Evolutionary conservation across 2,329 filamentous ascomycete genomes (phyloP).

Genomic region (Aspergillus persii): DNA sequence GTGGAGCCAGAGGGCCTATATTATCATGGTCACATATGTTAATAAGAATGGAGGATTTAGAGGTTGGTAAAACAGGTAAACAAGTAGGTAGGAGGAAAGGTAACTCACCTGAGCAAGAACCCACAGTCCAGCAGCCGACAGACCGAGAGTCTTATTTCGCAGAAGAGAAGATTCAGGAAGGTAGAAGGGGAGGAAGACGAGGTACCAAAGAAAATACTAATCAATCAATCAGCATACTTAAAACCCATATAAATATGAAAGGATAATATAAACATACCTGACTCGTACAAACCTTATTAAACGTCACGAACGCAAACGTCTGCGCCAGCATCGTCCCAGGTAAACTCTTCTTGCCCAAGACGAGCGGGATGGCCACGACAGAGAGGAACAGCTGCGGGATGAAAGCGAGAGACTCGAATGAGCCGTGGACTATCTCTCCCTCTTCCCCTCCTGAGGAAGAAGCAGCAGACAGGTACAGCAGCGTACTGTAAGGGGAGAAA

Average conservation of each 20-base stretch:
- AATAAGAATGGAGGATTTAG: background rate
- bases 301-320: conserved; percentile 94
- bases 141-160: conserved; percentile 57
- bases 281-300: conserved; percentile 98
- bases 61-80: background rate
- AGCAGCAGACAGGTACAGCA: conserved; percentile 83
- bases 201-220: conserved; percentile 98
- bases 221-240: no score
- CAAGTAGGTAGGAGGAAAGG: background rate
- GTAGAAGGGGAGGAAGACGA: conserved; percentile 88
- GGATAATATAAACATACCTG: conserved; percentile 60
- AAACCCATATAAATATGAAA: background rate
- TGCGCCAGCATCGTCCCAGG: conserved; percentile 86
- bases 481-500: conserved; percentile 92
- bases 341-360: conserved; percentile 76
- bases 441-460: conserved; percentile 27
- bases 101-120: conserved; percentile 61
- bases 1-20: conserved; percentile 66
- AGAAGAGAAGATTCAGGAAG: conserved; percentile 77
- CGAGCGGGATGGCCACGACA: conserved; percentile 70
- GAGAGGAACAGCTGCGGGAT: conserved; percentile 82
- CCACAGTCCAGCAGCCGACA: conserved; percentile 69
- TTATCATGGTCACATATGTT: background rate
- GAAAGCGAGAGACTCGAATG: conserved; percentile 79
- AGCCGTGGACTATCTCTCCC: conserved; percentile 22